These are phyloP conservation scores for Coix lacrymajobi DNA, from an alignment of 176 grass and related monocot species.

Conservation along the genomic window DNA sequence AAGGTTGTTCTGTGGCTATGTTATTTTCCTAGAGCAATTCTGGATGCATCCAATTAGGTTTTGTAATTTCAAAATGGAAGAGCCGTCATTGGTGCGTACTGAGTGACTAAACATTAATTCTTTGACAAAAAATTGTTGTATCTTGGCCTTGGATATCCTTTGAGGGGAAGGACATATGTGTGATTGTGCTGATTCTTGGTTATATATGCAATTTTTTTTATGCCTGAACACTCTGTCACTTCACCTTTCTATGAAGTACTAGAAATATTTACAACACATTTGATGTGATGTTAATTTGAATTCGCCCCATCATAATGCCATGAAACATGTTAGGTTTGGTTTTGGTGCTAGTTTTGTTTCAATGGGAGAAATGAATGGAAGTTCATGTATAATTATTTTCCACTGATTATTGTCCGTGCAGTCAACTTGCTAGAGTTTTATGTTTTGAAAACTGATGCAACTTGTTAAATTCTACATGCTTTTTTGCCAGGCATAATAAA, in stretches of 20 bases:
- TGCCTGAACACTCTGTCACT: background rate
- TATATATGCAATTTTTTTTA: background rate
- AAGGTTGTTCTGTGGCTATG: background rate
- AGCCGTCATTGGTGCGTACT: background rate
- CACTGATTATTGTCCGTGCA: background rate
- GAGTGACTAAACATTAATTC: background rate
- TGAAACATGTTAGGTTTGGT: background rate
- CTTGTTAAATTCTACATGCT: background rate
- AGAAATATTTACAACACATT: background rate
- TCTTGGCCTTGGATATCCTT: background rate
- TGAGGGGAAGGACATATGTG: background rate
- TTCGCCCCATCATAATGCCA: background rate
- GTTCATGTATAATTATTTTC: background rate
- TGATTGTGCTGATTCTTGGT: background rate
- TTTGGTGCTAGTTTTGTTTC: background rate
- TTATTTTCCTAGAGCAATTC: background rate
- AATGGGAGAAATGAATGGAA: background rate
- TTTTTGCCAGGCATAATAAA: background rate
- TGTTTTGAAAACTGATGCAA: background rate
- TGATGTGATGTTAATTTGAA: background rate
- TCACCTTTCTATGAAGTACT: background rate
- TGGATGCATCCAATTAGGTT: background rate
- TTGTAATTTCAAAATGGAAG: background rate
- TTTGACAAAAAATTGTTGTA: background rate
- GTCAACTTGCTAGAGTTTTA: background rate